These are phyloP conservation scores for Hevea brasiliensis DNA, from an alignment of 345 rosid genomes.

Conservation along the genomic window DNA sequence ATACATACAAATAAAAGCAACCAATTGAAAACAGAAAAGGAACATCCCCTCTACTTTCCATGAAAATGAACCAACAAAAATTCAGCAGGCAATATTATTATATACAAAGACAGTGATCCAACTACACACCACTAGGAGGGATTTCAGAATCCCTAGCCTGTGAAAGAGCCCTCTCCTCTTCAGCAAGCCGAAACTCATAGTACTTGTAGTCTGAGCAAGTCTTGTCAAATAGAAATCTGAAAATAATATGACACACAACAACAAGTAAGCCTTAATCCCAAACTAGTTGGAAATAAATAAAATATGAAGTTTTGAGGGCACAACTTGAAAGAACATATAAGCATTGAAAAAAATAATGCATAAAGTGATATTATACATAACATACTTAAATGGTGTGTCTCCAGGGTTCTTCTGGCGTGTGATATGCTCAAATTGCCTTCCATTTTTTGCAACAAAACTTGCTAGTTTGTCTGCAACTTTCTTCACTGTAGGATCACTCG, in stretches of 20 bases:
- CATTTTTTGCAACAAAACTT: constrained; percentile 96
- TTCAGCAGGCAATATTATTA: too few relatives aligned
- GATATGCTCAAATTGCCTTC: constrained; percentile 86
- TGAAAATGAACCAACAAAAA: neutral
- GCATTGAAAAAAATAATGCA: constrained; percentile 4
- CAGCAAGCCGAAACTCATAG: constrained; percentile 66
- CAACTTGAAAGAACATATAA: constrained; percentile 1
- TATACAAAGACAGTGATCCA: neutral
- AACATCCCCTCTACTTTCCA: neutral
- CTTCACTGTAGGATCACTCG: constrained; percentile 92
- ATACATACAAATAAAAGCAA: too few relatives aligned
- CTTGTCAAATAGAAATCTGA: constrained; percentile 87
- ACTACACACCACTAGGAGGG: constrained; percentile 50
- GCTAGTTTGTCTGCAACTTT: constrained; percentile 95
- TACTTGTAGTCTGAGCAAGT: constrained; percentile 83
- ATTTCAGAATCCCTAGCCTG: constrained; percentile 48
- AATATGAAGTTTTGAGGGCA: neutral
- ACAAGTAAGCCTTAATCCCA: too few relatives aligned
- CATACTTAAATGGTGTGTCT: constrained; percentile 89
- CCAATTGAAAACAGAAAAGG: neutral
- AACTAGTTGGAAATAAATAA: constrained; percentile 8
- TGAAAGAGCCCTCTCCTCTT: constrained; percentile 72
- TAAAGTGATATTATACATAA: constrained; percentile 1
- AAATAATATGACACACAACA: constrained; percentile 20
- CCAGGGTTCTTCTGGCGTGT: constrained; percentile 98